Evolutionary conservation across 1,284 basidiomycete species (phyloP), one percentile per base, ranked within the genome.

Genomic region (Ceratobasidium sp.): DNA sequence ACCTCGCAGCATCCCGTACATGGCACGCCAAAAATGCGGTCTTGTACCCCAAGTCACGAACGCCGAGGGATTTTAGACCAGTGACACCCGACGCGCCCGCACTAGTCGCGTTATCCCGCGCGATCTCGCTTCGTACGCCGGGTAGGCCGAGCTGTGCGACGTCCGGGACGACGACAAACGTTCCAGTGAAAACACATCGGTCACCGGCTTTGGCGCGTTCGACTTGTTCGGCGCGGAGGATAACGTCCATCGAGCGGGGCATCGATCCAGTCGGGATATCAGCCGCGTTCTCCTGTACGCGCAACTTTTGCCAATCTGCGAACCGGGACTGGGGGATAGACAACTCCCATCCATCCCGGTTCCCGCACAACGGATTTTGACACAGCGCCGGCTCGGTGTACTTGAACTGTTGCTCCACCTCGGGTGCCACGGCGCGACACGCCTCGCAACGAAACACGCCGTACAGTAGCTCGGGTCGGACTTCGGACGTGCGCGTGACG

Each of bases 351-450:
- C 91, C 92, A 44, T 88, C 86, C 44, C 96, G 91, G 86, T 99
- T 99, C 69, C 95, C 94, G 83, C 98, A 99, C 1, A 93, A 94
- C 10, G 93, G 92, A 83, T 99, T 99, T 1, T 94, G 95, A 85
- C 98, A 99, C 78, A 99, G 89, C 79, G 92, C 92, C 13, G 98
- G 98, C 95, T 99, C 98, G 28, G 98, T 99, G 85, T 99, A 99
- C 85, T 98, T 99, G 90, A 99, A 99, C 84, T 99, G 98, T 84
- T 99, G 98, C 84, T 99, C 98, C 72, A 99, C 93, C 82, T 99
- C 97, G 79, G 94, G 91, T n/a, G 98, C 93, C 9, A 93, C 88
- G 53, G 94, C 94, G 72, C 91, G 90, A 85, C 98, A 99, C 60
- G 93, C 89, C 84, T 95, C 93, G 83, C 98, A 99, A 66, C 94